Evolutionary conservation across 1,284 basidiomycete species (phyloP), one percentile per base, ranked within the genome.

Genomic region (Ceratobasidium theobromae): DNA sequence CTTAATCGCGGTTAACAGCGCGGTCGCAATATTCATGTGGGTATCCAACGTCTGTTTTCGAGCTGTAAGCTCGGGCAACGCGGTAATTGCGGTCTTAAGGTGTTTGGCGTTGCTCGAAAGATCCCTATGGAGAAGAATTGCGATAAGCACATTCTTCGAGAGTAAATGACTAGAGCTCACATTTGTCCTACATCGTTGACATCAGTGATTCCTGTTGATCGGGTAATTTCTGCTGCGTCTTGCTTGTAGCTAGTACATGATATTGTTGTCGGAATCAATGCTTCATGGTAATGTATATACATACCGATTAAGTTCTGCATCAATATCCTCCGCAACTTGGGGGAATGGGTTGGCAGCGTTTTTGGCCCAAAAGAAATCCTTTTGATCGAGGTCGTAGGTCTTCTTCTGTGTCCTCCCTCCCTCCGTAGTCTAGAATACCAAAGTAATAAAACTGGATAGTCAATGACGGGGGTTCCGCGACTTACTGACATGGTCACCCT

Each of bases 1-100:
- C 79, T 98, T 98, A 80, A 99, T 98, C 21, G 98, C 89, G 75
- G 97, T 95, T 30, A 99, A 79, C 14, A 99, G 79, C 5, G 96
- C 89, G 1, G 96, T 98, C 33, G 97, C 97, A 65, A 99, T 98
- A 78, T 99, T 98, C 95, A 99, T 99, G 71, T 99, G 96, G 0
- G 96, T 95, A 76, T 99, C 97, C 35, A 99, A 84, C 1, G 93
- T 96, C 51, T 93, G 89, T 73, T 99, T 99, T 48, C 97, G 85
- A 18, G 96, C 95, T 2, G 96, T 98, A 48, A 99, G 81, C 76
- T 99, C 96, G 1, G 97, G 97, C n/a, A 99, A 81, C 66, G 95
- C 94, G 0, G 96, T 99, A 75, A 99, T 98, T 2, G 97, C 97
- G 0, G 93, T 95, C 79, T 98, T 99, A 62, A 99, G 81, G 76